Evolutionary conservation across 2,329 filamentous ascomycete species (phyloP), one percentile per base, ranked within the genome.

Genomic region (Botrytis pseudocinerea): DNA sequence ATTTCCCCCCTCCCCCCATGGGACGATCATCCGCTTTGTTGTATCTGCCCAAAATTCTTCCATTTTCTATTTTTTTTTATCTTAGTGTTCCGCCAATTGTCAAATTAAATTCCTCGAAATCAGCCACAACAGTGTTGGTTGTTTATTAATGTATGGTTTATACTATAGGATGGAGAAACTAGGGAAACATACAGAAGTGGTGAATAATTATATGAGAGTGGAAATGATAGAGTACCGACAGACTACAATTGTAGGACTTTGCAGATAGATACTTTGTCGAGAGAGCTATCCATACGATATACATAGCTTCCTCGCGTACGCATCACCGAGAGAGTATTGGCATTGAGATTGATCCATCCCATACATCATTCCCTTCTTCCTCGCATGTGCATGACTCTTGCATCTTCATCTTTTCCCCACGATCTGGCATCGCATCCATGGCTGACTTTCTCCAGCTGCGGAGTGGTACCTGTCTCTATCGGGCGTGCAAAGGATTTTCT

Each of bases 11-110:
- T 59, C 9, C 66, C 66, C 20, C 66, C 66, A 70, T 73, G 71
- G 25, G 71, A 64, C 59, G 71, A 73, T 73, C 71, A 73, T 64
- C 60, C 68, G 66, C 40, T 54, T 69, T 16, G 22, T n/a, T 12
- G 35, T 35, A n/a, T 46, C 20, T 38, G 7, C 38, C 38, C 8
- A 38, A 8, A 38, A 38, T 38, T 38, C 48, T 54, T n/a, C 4
- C 25, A n/a, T 51, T 51, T 51, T 51, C 4, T 10, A n/a, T 51
- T 51, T 1, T 25, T 10, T 0, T 38, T 38, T 38, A 38, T 38
- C 38, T 38, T 38, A 38, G 8, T 35, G n/a, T 48, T 35, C 38
- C 38, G 6, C 8, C 1, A 46, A 68, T 22, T 54, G 32, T 57
- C 48, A 32, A 32, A 28, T 16, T 18, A 20, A 57, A 54, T 54